Base-by-base conservation (phyloP, 2,329 filamentous ascomycete species). In the Talaromyces sp. region DNA sequence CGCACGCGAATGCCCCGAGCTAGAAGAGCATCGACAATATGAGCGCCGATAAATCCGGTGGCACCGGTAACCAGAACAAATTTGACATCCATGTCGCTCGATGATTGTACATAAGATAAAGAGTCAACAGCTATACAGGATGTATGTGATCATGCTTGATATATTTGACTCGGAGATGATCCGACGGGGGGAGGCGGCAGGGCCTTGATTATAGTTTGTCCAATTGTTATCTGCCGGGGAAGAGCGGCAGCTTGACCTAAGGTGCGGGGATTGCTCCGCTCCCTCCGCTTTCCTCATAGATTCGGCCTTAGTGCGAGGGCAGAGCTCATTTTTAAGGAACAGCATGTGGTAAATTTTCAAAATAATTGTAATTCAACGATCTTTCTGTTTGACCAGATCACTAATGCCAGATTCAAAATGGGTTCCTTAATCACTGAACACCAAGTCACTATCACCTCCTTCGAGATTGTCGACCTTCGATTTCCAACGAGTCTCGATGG, bases 401-500 rank as follows among this genome's bases (percentile, higher is more conserved):
- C 27, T 35, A 19, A 35, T 27, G 4, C 17, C n/a, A 49, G 13
- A 33, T 27, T 11, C 27, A 54, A 19, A 54, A 47, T 58, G 45
- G 62, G 50, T n/a, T 41, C 62, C 7, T 8, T 33, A 57, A 43
- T 41, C 17, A 57, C 61, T 8, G 61, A 45, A 33, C 50, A 49
- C 3, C 91, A 92, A 68, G 92, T 97, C 79, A 97, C 96, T 81
- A 96, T 92, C 1, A 85, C 92, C 17, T 92, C 93, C 15, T 97
- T 96, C 83, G 96, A 92, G 77, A 93, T 97, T 72, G 82, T 97
- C 52, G 82, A 92, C 75, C 96, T 93, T 0, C 63, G 63, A 9
- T 65, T 65, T 31, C 63, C 63, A 19, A 65, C 63, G 3, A 65
- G 63, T 39, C 63, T 65, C 13, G 63, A 69, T 27, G 61, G 52